phyloP scores from a whole-genome alignment of 2,329 filamentous ascomycete genomes.

The Zarea fungicola region DNA sequence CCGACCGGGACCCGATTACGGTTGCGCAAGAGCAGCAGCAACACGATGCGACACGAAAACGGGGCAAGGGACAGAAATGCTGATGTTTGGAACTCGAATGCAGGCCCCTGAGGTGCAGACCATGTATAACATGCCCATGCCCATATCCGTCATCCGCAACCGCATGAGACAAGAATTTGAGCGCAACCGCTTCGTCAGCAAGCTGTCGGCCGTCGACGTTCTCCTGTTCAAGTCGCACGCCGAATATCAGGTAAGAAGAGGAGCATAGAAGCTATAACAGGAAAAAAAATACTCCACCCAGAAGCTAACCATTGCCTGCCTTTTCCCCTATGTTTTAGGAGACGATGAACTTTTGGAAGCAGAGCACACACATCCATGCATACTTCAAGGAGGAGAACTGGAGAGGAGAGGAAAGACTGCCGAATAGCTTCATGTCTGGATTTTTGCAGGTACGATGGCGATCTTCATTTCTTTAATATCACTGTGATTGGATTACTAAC shows the following conservation, averaged over 20 bases:
- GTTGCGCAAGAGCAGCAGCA: too few relatives aligned
- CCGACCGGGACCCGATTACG: background rate
- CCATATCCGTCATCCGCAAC: slow-evolving; percentile 80
- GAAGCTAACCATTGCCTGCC: background rate
- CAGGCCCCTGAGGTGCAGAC: slow-evolving; percentile 94
- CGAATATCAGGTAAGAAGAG: slow-evolving; percentile 84
- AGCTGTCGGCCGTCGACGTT: slow-evolving; percentile 82
- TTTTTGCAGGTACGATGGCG: slow-evolving; percentile 76
- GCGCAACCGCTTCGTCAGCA: slow-evolving; percentile 86
- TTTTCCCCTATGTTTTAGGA: too few relatives aligned
- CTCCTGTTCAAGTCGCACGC: slow-evolving; percentile 85
- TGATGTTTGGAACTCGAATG: slow-evolving; percentile 8
- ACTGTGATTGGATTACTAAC: slow-evolving; percentile 17
- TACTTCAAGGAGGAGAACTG: slow-evolving; percentile 86
- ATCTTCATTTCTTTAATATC: background rate
- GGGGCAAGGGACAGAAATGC: slow-evolving; percentile 1
- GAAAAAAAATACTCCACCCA: too few relatives aligned
- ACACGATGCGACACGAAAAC: slow-evolving; percentile 2
- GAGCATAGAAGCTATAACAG: too few relatives aligned
- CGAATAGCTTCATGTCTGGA: slow-evolving; percentile 84
- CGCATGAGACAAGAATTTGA: slow-evolving; percentile 97
- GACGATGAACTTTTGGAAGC: slow-evolving; percentile 99
- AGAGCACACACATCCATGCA: slow-evolving; percentile 89
- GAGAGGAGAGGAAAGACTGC: slow-evolving; percentile 71
- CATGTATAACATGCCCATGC: slow-evolving; percentile 92